phyloP scores from a whole-genome alignment of 106 monocot genomes.

The Dendrobium officinale region DNA sequence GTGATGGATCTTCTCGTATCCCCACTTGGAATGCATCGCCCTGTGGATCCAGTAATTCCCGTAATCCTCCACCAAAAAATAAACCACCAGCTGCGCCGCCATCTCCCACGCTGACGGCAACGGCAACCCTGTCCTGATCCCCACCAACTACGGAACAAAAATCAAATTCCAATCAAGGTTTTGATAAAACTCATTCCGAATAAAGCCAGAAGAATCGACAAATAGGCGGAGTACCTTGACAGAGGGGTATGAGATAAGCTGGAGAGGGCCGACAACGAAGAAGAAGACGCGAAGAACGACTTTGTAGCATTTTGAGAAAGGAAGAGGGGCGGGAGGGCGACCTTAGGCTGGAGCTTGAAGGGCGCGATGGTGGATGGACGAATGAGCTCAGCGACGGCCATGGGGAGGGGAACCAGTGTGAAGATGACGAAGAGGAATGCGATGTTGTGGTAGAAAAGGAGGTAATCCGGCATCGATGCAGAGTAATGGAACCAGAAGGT shows the following conservation, averaged over 20 bases:
- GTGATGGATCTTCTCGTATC: conserved; percentile 82
- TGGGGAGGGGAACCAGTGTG: conserved; percentile 70
- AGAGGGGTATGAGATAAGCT: conserved; percentile 68
- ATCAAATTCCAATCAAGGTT: neutral
- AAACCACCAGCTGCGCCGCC: conserved; percentile 49
- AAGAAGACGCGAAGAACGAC: conserved; percentile 59
- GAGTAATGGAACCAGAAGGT: conserved; percentile 76
- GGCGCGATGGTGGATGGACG: conserved; percentile 17
- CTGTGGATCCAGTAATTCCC: conserved; percentile 93
- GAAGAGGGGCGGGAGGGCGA: conserved; percentile 23
- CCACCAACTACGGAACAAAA: conserved; percentile 45
- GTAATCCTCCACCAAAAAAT: conserved; percentile 86
- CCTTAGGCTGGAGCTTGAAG: conserved; percentile 93
- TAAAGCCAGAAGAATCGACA: neutral
- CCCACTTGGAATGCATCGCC: conserved; percentile 58
- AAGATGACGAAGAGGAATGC: conserved; percentile 69
- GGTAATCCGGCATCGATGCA: conserved; percentile 51
- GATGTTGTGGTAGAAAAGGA: conserved; percentile 74
- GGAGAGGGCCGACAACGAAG: conserved; percentile 66
- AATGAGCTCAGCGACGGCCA: conserved; percentile 69
- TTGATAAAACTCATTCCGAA: neutral
- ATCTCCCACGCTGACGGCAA: conserved; percentile 71
- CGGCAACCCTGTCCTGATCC: conserved; percentile 70
- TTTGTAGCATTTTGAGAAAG: conserved; percentile 60
- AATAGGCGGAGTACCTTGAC: conserved; percentile 51